These are phyloP conservation scores for Wilcoxina mikolae DNA, from an alignment of 495 filamentous ascomycete species.

Conservation along the genomic window DNA sequence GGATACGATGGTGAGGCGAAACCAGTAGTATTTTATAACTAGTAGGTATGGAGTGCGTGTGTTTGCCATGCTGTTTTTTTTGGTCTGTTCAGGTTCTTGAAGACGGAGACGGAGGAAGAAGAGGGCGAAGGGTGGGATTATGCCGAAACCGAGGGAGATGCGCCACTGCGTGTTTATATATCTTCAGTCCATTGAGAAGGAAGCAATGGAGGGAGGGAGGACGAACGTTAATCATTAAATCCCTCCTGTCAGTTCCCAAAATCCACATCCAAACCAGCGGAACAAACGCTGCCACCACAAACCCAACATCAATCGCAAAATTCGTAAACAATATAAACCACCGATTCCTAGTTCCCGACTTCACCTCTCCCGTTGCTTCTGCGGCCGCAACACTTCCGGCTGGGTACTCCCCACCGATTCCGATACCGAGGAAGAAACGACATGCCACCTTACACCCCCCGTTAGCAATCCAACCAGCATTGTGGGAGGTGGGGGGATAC, in stretches of 20 bases:
- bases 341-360: conserved; percentile 60
- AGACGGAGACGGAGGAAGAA: conserved; percentile 62
- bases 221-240: conserved; percentile 3
- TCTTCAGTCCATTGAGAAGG: background rate
- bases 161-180: background rate
- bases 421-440: conserved; percentile 35
- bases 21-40: conserved; percentile 44
- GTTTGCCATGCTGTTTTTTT: conserved; percentile 39
- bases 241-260: background rate
- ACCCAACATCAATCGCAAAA: conserved; percentile 49
- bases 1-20: conserved; percentile 50
- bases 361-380: conserved; percentile 71
- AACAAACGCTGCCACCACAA: conserved; percentile 7
- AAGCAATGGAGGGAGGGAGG: background rate
- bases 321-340: conserved; percentile 96
- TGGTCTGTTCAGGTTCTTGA: conserved; percentile 71
- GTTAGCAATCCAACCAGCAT: no score
- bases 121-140: conserved; percentile 61
- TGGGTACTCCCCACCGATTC: conserved; percentile 70
- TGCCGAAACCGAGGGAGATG: conserved; percentile 54
- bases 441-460: conserved; percentile 10
- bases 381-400: conserved; percentile 73
- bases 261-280: conserved; percentile 1
- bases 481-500: no score
- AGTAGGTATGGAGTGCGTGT: conserved; percentile 43